A percentile compares a stretch with the other conserved stretches of the same genome.
Evolutionary conservation across 2,329 filamentous ascomycete genomes (phyloP).

Genomic region (Zasmidium citrigriseum): DNA sequence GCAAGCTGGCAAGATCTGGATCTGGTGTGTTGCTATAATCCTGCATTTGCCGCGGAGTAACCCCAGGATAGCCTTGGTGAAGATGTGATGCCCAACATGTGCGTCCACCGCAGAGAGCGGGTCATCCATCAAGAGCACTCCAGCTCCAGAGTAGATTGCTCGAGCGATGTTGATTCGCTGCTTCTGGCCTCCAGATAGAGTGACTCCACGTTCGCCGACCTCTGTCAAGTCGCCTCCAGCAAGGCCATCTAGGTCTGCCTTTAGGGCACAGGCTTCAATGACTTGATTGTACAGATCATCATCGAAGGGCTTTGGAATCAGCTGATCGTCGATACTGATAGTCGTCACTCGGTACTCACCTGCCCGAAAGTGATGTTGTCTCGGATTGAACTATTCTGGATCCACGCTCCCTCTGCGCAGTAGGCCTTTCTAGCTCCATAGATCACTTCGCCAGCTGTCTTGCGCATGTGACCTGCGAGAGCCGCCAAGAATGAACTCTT

Average conservation of each 20-base stretch:
- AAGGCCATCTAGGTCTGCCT: constrained; percentile 85
- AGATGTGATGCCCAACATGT: constrained; percentile 71
- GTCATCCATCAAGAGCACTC: constrained; percentile 65
- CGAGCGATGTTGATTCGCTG: constrained; percentile 93
- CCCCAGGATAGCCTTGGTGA: constrained; percentile 90
- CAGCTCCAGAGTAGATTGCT: constrained; percentile 65
- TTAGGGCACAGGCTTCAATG: constrained; percentile 81
- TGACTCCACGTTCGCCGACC: constrained; percentile 94
- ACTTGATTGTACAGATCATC: constrained; percentile 79
- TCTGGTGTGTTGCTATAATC: constrained; percentile 89
- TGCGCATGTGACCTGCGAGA: constrained; percentile 90
- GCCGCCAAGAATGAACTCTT: constrained; percentile 89
- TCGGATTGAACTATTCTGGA: constrained; percentile 84
- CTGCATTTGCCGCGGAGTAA: constrained; percentile 85
- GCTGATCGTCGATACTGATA: no score
- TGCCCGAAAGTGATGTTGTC: constrained; percentile 93
- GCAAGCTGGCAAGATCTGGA: constrained; percentile 87
- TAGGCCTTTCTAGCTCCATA: constrained; percentile 82
- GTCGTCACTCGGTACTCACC: constrained; percentile 29
- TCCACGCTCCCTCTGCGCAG: constrained; percentile 97
- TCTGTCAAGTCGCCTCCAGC: constrained; percentile 85
- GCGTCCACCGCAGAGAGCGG: constrained; percentile 61
- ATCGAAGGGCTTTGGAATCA: constrained; percentile 59
- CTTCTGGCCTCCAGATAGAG: constrained; percentile 92
- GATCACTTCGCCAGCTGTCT: constrained; percentile 70